Conservation (phyloP, 306 rosid genomes). For the Geum urbanum region DNA sequence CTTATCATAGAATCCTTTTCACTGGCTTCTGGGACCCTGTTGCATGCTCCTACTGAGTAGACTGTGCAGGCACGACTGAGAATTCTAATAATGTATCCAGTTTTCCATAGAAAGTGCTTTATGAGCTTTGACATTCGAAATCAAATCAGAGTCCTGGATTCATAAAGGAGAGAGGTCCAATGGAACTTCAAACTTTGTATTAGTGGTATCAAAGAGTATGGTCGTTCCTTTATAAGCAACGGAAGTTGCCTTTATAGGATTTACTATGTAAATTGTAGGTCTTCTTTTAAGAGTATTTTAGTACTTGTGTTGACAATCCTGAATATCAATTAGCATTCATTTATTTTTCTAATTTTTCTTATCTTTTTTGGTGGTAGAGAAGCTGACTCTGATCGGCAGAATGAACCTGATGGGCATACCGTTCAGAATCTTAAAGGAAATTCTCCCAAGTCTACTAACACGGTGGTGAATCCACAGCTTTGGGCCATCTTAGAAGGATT, state of each 20-base stretch:
- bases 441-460: slow-evolving; percentile 52
- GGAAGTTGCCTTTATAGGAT: background rate
- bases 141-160: background rate
- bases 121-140: background rate
- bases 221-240: background rate
- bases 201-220: background rate
- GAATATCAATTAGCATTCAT: background rate
- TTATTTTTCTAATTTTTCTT: background rate
- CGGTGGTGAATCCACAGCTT: slow-evolving; percentile 45
- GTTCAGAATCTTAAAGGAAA: slow-evolving; percentile 27
- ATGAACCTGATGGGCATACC: slow-evolving; percentile 34
- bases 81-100: background rate
- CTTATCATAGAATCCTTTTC: background rate
- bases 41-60: slow-evolving; percentile 1
- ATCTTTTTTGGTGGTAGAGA: slow-evolving; percentile 41
- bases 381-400: slow-evolving; percentile 41
- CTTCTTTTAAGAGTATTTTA: background rate
- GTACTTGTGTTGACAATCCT: background rate
- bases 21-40: background rate
- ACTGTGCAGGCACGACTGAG: slow-evolving; percentile 4
- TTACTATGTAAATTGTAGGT: background rate
- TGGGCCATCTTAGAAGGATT: slow-evolving; percentile 85
- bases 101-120: slow-evolving; percentile 2
- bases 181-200: background rate
- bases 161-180: background rate